Base-by-base conservation (phyloP, 2,329 filamentous ascomycete genomes). In the Aspergillus persii region DNA sequence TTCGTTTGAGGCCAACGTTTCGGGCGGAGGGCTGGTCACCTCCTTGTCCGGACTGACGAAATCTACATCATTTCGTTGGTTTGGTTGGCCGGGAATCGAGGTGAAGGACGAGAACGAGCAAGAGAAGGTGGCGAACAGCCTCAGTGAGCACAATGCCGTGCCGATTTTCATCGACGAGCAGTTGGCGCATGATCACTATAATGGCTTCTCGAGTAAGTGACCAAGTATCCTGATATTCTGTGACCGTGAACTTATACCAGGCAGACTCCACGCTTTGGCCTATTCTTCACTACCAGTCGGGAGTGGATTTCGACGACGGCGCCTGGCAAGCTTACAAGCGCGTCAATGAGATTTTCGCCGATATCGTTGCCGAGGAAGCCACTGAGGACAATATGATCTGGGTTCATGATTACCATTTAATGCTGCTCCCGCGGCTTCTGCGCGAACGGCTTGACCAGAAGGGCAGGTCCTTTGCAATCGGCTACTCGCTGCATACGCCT, bases 351-450 rank as follows among this genome's bases (percentile, higher is more conserved):
- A 83, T 95, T 6, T 97, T 97, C 71, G 93, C 94, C 53, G 89
- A 93, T 78, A 87, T 88, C 11, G 88, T 97, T 64, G 86, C 90
- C 51, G 86, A 88, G 63, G 88, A 94, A 62, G 89, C 96, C 5
- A 84, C 91, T 70, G 90, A 95, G 69, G 92, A 91, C 58, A 92
- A 96, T 74, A 79, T 96, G 66, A 90, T 97, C 68, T 97, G 94
- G 93, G 89, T 97, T 3, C 93, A 97, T 76, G 93, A 97, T 77
- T 97, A 97, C 79, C 94, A 97, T 76, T 82, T 97, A 60, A 96
- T 97, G 90, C 86, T 97, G n/a, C 83, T 97, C 23, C 93, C 93
- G 12, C 84, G 90, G 71, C 92, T 96, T 88, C 83, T 97, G 61
- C 89, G 93, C 61, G 88, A 96, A 8, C 63, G 73, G 85, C 91